phyloP scores from a whole-genome alignment of 2,329 filamentous ascomycete species.

The Arthrobotrys sinensis region DNA sequence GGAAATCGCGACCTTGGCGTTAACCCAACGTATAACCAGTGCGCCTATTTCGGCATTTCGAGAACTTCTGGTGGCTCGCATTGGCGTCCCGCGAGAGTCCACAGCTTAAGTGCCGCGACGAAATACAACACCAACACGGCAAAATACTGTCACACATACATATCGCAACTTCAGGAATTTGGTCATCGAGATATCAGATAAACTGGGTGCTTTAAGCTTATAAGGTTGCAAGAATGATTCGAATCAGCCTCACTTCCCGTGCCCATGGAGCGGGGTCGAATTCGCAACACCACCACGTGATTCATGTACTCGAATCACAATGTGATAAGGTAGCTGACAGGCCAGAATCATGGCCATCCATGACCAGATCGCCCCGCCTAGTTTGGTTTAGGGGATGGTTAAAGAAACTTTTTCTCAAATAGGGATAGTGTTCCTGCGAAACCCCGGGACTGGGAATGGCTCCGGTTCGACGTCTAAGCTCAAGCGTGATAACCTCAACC shows the following conservation, averaged over 20 bases:
- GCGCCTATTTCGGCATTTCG: slow-evolving; percentile 10
- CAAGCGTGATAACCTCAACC: not conserved
- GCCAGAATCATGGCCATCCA: not conserved
- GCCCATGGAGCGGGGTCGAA: not conserved
- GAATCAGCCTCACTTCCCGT: too few relatives aligned
- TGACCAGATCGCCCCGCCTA: not conserved
- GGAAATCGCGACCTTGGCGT: not conserved
- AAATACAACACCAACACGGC: slow-evolving; percentile 19
- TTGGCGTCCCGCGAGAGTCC: not conserved
- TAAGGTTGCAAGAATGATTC: too few relatives aligned
- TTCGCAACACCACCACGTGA: slow-evolving; percentile 2
- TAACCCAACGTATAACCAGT: not conserved
- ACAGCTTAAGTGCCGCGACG: not conserved
- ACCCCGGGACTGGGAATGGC: slow-evolving; percentile 16
- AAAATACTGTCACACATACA: not conserved
- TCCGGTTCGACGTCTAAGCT: slow-evolving; percentile 8
- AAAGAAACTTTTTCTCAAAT: slow-evolving; percentile 5
- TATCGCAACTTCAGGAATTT: too few relatives aligned
- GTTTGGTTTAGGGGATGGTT: not conserved
- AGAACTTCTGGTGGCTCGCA: slow-evolving; percentile 6
- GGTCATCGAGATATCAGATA: not conserved
- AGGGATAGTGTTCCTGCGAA: slow-evolving; percentile 1
- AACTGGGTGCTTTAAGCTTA: too few relatives aligned
- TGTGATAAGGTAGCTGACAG: not conserved
- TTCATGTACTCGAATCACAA: slow-evolving; percentile 3